A percentile compares a stretch with the other conserved stretches of the same genome.
Conservation (phyloP, 768 basidiomycete genomes). For the Chalciporus chontae region DNA sequence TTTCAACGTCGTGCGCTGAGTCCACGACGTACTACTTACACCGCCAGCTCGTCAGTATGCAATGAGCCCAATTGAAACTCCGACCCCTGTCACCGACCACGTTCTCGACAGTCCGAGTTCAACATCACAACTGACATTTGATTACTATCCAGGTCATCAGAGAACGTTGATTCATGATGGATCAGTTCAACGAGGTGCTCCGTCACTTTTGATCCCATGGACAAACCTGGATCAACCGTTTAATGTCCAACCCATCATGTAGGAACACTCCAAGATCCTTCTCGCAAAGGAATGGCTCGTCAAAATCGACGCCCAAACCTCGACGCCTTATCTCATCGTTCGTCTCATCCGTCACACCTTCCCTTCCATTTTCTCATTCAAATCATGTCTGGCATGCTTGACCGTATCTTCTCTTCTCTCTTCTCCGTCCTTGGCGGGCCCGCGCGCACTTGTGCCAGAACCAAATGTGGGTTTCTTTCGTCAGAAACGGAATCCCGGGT, state of each 20-base stretch:
- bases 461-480: no score
- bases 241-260: not conserved
- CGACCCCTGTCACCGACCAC: slow-evolving; percentile 6
- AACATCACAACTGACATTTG: not conserved
- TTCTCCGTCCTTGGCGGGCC: not conserved
- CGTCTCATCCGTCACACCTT: slow-evolving; percentile 28
- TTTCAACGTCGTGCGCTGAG: no score
- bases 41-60: not conserved
- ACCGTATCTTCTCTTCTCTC: not conserved
- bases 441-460: no score
- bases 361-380: slow-evolving; percentile 5
- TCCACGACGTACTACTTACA: no score
- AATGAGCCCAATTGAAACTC: slow-evolving; percentile 18
- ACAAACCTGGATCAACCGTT: not conserved
- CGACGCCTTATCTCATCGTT: slow-evolving; percentile 72
- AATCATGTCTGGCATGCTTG: not conserved
- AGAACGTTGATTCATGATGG: slow-evolving; percentile 44
- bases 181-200: slow-evolving; percentile 44
- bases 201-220: not conserved
- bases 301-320: slow-evolving; percentile 55
- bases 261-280: slow-evolving; percentile 58
- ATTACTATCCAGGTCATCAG: not conserved
- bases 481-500: no score
- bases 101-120: no score
- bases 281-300: slow-evolving; percentile 72